A percentile compares a stretch with the other conserved stretches of the same genome.
These are phyloP conservation scores for Puccinia hordei DNA, from an alignment of 1,284 basidiomycete species.

Conservation along the genomic window DNA sequence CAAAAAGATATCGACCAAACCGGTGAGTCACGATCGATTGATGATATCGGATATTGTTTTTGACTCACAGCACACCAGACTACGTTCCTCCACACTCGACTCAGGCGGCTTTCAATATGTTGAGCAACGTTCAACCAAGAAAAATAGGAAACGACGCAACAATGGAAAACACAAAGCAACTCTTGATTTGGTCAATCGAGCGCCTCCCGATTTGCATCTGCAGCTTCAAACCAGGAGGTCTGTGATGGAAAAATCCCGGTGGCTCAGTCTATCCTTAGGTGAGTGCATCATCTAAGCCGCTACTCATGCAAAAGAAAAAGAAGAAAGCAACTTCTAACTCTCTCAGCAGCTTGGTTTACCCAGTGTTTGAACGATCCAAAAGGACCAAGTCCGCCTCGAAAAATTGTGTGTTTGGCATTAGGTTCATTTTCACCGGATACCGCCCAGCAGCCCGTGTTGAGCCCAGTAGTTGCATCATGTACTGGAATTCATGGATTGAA, in stretches of 20 bases:
- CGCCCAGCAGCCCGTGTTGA: not conserved
- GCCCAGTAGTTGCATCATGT: not conserved
- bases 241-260: not conserved
- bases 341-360: slow-evolving; percentile 32
- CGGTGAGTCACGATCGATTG: not conserved
- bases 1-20: slow-evolving; percentile 1
- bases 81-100: not conserved
- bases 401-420: slow-evolving; percentile 30
- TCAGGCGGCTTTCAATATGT: slow-evolving; percentile 9
- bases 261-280: slow-evolving; percentile 16
- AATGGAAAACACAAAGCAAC: not conserved
- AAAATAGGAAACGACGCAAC: slow-evolving; percentile 9
- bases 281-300: not conserved
- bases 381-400: not conserved
- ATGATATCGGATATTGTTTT: not conserved
- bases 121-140: slow-evolving; percentile 7
- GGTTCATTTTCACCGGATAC: slow-evolving; percentile 38
- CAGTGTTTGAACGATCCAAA: slow-evolving; percentile 2
- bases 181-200: not conserved
- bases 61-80: not conserved
- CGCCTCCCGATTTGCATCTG: not conserved
- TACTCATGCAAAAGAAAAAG: not conserved
- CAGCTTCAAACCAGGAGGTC: slow-evolving; percentile 16
- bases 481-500: slow-evolving; percentile 7
- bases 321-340: not conserved